Evolutionary conservation across 2,329 filamentous ascomycete genomes (phyloP).

Genomic region (Colletotrichum shisoi): DNA sequence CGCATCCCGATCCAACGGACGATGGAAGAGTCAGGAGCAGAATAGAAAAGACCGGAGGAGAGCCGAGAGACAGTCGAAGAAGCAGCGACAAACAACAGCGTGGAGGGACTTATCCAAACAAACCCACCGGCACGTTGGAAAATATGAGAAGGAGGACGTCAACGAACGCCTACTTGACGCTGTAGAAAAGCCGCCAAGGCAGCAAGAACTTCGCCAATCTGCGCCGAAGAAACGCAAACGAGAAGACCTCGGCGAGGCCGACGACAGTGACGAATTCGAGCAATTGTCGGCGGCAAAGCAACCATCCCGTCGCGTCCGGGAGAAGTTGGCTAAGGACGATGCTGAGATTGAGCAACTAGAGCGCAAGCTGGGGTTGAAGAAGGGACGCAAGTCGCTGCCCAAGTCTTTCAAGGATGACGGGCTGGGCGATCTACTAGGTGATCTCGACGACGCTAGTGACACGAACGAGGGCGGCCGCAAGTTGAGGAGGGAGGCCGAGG

Average conservation of each 20-base stretch:
- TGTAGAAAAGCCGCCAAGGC: not conserved
- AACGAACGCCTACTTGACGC: slow-evolving; percentile 43
- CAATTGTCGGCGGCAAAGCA: slow-evolving; percentile 18
- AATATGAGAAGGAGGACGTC: slow-evolving; percentile 41
- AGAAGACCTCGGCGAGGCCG: slow-evolving; percentile 36
- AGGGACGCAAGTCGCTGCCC: slow-evolving; percentile 75
- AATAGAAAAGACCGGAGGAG: slow-evolving; percentile 72
- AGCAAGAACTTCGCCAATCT: not conserved
- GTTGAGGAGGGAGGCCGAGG: slow-evolving; percentile 63
- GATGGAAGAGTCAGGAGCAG: slow-evolving; percentile 39
- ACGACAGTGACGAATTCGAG: slow-evolving; percentile 42
- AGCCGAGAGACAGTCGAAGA: slow-evolving; percentile 69
- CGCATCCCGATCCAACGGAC: slow-evolving; percentile 25
- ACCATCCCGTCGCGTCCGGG: slow-evolving; percentile 53
- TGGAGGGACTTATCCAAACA: slow-evolving; percentile 43
- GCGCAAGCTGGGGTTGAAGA: slow-evolving; percentile 82
- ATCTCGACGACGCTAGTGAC: slow-evolving; percentile 56
- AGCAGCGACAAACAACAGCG: slow-evolving; percentile 48
- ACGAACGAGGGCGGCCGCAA: slow-evolving; percentile 60
- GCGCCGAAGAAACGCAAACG: slow-evolving; percentile 32
- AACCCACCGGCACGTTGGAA: slow-evolving; percentile 38
- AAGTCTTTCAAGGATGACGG: slow-evolving; percentile 83
- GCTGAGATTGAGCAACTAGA: slow-evolving; percentile 88
- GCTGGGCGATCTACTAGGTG: slow-evolving; percentile 78
- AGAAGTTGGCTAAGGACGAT: slow-evolving; percentile 79